Base-by-base conservation (phyloP, 2,329 filamentous ascomycete species). In the Thyridium curvatum region DNA sequence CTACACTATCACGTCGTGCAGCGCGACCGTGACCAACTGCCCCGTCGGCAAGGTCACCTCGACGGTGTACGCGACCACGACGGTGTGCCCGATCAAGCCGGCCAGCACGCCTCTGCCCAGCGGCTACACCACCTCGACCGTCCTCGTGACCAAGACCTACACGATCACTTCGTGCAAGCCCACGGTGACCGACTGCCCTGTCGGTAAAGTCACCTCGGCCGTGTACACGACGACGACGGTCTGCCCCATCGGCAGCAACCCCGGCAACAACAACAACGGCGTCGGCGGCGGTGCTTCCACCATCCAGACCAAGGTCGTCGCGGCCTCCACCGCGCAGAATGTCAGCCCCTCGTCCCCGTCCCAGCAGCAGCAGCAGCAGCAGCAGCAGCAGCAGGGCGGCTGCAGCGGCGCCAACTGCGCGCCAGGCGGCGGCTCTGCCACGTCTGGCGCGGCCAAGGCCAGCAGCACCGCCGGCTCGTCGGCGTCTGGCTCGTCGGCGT, bases 111-210 rank as follows among this genome's bases (percentile, higher is more conserved):
- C 29, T 4, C 15, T 18, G 6, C 18, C 18, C 17, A 33, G 30
- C 37, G 15, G n/a, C 17, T n/a, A n/a, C n/a, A n/a, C n/a, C 18
- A 49, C 49, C n/a, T 45, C 44, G n/a, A 48, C 45, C 14, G 21
- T 54, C 36, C 52, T 43, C 44, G 41, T 42, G 14, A 54, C 52
- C 14, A 16, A 26, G 26, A 35, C 54, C 44, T 40, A 53, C 35
- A 57, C 55, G 36, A 46, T 57, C 38, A 48, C 46, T 8, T 51
- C 49, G 6, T 59, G 53, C 39, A 44, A 50, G 9, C 45, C 52
- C 0, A 50, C 42, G 8, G 34, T 55, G 8, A 56, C 53, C 28
- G 38, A 51, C 37, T 57, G 54, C 48, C 53, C 54, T 6, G 44
- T 38, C 34, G 44, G 46, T 30, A 15, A 12, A 13, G 17, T 15